A percentile compares a stretch with the other conserved stretches of the same genome.
phyloP scores from a whole-genome alignment of 176 grass and related monocot genomes.

The Lolium perenne region DNA sequence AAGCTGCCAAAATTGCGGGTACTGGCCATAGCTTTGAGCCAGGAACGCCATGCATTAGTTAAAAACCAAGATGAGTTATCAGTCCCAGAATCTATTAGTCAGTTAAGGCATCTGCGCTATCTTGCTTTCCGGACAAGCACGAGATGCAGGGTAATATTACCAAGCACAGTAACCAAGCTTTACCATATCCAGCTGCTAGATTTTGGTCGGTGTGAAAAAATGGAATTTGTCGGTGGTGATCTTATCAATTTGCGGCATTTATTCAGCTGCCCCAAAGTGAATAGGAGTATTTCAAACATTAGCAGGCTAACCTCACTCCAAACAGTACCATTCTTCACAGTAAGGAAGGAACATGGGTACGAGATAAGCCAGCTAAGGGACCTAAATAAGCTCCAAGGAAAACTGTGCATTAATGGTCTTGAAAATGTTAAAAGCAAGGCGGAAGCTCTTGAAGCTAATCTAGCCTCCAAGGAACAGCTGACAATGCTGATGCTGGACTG shows the following conservation, averaged over 20 bases:
- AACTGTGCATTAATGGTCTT: neutral
- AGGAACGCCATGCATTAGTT: neutral
- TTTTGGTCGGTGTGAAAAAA: neutral
- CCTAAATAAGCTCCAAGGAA: conserved; percentile 30
- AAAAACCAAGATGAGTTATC: neutral
- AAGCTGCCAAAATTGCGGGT: conserved; percentile 7
- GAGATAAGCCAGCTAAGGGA: conserved; percentile 44
- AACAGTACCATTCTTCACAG: neutral
- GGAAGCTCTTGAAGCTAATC: conserved; percentile 13
- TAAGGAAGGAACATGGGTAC: neutral
- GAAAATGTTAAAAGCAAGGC: conserved; percentile 30
- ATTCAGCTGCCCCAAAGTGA: neutral
- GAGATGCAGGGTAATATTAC: neutral
- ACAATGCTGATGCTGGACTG: neutral
- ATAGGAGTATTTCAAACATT: neutral
- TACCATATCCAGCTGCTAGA: conserved; percentile 42
- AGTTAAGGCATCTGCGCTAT: conserved; percentile 42
- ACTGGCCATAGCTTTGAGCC: neutral
- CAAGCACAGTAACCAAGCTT: neutral
- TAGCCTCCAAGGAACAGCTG: neutral
- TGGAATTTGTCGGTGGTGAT: neutral
- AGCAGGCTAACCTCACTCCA: conserved; percentile 17
- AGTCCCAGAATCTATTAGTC: conserved; percentile 27
- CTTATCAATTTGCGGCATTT: conserved; percentile 15
- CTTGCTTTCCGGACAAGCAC: neutral